Base-by-base conservation (phyloP, 1,284 basidiomycete genomes). In the Cryptococcus sp. region DNA sequence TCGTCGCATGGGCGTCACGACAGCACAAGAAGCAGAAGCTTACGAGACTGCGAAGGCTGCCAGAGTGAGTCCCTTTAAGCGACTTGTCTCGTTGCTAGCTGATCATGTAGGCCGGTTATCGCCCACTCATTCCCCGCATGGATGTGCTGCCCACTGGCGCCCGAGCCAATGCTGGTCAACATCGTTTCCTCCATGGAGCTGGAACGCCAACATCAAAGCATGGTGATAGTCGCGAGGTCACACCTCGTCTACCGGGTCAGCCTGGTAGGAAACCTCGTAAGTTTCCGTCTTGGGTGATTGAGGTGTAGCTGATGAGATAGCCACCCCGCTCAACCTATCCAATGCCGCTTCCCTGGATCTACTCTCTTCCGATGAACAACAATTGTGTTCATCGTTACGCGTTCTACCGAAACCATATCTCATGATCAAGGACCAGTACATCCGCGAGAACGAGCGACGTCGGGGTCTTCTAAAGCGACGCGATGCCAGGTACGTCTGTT, bases 351-450 rank as follows among this genome's bases (percentile, higher is more conserved):
- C 85, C 2, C 78, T 94, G 10, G 89, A 94, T 66, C 81, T 97
- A 11, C 85, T 97, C 58, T 88, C 88, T 0, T 80, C 84, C 4
- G 85, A 85, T 23, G 92, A 96, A 75, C 87, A 91, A 73, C 79
- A 81, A 0, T 82, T 97, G n/a, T 96, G 92, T 72, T 88, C 89
- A 2, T 81, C 82, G 50, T 79, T 96, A 16, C 85, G 90, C 4
- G 91, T 96, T 54, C 79, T 94, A 36, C 92, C 92, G 0, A 89
- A 90, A 64, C 89, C 91, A 1, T 97, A 93, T 73, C 82, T 96
- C 44, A 83, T 86, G 53, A 88, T 96, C 77, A 96, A 96, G 71
- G 90, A 94, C 74, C 87, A 86, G 7, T 82, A 94, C 42, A 84
- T 96, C 22, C 83, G 90, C 32, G 92, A 96, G 75, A 93, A 91